Conservation (phyloP, 2,329 filamentous ascomycete species). For the Trichoderma semiorbis region DNA sequence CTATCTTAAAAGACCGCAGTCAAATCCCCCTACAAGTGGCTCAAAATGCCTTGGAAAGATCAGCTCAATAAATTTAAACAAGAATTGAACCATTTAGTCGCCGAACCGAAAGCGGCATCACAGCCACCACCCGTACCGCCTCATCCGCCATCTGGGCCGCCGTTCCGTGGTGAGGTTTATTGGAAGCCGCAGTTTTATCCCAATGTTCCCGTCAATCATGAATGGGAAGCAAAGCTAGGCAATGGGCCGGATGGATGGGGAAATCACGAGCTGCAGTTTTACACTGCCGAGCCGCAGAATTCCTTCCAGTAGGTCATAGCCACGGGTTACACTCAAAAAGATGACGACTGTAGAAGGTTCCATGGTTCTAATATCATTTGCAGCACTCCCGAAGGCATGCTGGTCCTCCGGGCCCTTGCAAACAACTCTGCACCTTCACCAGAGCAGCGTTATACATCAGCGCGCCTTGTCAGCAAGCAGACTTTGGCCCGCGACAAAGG, state of each 20-base stretch:
- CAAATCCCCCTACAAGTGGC: not conserved
- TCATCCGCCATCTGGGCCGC: conserved; percentile 22
- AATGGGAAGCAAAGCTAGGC: conserved; percentile 54
- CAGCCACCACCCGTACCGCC: conserved; percentile 17
- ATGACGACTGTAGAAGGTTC: not conserved
- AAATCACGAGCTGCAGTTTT: conserved; percentile 59
- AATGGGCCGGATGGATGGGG: conserved; percentile 59
- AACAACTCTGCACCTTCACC: conserved; percentile 31
- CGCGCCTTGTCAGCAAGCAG: conserved; percentile 51
- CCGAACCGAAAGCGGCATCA: conserved; percentile 25
- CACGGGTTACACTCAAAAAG: not conserved
- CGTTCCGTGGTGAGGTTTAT: conserved; percentile 35
- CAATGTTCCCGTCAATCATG: conserved; percentile 42
- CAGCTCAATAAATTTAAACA: conserved; percentile 38
- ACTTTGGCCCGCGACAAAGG: conserved; percentile 50
- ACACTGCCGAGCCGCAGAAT: conserved; percentile 47
- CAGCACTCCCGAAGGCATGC: conserved; percentile 45
- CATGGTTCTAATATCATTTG: not conserved
- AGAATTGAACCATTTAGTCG: conserved; percentile 36
- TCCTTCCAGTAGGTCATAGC: conserved; percentile 44
- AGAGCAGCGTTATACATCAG: conserved; percentile 49
- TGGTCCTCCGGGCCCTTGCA: conserved; percentile 52
- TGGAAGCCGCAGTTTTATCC: conserved; percentile 52
- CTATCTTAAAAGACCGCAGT: not conserved
- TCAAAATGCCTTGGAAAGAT: conserved; percentile 36